phyloP scores from a whole-genome alignment of 495 filamentous ascomycete species.

The Usnea hakonensis region DNA sequence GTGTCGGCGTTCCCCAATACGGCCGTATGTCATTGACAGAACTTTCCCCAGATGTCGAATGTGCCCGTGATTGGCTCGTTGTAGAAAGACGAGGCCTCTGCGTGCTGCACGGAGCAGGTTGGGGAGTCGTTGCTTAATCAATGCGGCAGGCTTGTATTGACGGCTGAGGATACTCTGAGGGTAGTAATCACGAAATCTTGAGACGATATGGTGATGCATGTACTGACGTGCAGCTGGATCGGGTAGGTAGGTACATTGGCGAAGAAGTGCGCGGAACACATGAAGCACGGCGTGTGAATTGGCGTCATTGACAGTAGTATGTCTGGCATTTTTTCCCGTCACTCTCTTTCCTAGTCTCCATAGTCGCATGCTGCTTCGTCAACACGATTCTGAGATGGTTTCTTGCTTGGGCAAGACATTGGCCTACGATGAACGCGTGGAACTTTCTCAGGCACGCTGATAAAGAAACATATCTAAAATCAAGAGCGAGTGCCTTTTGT shows the following conservation, averaged over 20 bases:
- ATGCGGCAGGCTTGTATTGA: not conserved
- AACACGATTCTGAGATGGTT: not conserved
- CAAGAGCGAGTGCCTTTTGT: not conserved
- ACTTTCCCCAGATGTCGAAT: conserved; percentile 53
- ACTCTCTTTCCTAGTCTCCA: conserved; percentile 1
- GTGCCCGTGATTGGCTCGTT: conserved; percentile 59
- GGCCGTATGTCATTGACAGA: conserved; percentile 62
- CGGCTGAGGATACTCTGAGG: conserved; percentile 2
- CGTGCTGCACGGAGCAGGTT: conserved; percentile 28
- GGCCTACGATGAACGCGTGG: not conserved
- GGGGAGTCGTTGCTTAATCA: conserved; percentile 7
- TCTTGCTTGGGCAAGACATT: not conserved
- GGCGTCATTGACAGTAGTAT: conserved; percentile 4
- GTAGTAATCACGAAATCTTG: conserved; percentile 43
- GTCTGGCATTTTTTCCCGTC: not conserved
- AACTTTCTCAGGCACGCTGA: not conserved
- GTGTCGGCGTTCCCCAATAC: conserved; percentile 59
- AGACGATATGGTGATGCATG: conserved; percentile 48
- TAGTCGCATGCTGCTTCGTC: conserved; percentile 14
- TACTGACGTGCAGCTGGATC: conserved; percentile 57
- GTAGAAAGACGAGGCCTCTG: conserved; percentile 35
- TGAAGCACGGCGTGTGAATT: conserved; percentile 43
- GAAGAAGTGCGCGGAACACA: conserved; percentile 69
- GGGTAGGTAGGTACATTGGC: conserved; percentile 79
- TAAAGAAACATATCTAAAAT: not conserved